phyloP scores from a whole-genome alignment of 2,329 filamentous ascomycete species.

The Sporothrix inflata region DNA sequence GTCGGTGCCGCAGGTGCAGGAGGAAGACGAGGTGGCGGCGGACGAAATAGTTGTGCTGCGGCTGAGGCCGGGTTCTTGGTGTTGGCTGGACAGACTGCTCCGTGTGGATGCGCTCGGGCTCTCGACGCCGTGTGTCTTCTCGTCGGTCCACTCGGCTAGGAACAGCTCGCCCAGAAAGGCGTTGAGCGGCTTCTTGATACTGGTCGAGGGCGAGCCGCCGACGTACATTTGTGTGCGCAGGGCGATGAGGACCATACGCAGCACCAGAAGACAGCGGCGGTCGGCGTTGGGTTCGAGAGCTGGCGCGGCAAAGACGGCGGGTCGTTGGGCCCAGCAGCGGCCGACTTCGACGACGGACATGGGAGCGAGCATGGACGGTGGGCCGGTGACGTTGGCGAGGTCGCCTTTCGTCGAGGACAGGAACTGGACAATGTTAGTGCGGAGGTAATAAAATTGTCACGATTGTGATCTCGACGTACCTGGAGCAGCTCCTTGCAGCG shows the following conservation, averaged over 20 bases:
- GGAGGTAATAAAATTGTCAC: background rate
- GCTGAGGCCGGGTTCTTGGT: slow-evolving; percentile 5
- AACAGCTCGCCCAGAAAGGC: slow-evolving; percentile 58
- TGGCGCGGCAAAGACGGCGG: slow-evolving; percentile 52
- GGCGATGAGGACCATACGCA: slow-evolving; percentile 53
- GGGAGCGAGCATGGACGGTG: slow-evolving; percentile 53
- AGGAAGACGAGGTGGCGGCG: background rate
- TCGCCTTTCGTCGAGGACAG: slow-evolving; percentile 51
- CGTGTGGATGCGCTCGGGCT: slow-evolving; percentile 33
- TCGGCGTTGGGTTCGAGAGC: slow-evolving; percentile 49
- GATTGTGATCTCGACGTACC: slow-evolving; percentile 31
- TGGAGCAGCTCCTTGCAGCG: slow-evolving; percentile 41
- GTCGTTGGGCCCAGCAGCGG: slow-evolving; percentile 55
- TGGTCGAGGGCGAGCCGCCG: slow-evolving; percentile 49
- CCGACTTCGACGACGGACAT: slow-evolving; percentile 57
- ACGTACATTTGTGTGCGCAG: slow-evolving; percentile 54
- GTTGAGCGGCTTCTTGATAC: slow-evolving; percentile 58
- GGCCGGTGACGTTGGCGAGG: slow-evolving; percentile 56
- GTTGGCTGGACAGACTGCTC: background rate
- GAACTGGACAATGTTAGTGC: slow-evolving; percentile 36
- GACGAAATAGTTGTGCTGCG: slow-evolving; percentile 10
- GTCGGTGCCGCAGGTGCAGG: slow-evolving; percentile 6
- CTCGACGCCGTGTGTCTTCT: slow-evolving; percentile 36
- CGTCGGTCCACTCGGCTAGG: slow-evolving; percentile 44
- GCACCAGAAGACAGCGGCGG: slow-evolving; percentile 50